Evolutionary conservation across 306 rosid genomes (phyloP).

Genomic region (Casuarina cunninghamiana): DNA sequence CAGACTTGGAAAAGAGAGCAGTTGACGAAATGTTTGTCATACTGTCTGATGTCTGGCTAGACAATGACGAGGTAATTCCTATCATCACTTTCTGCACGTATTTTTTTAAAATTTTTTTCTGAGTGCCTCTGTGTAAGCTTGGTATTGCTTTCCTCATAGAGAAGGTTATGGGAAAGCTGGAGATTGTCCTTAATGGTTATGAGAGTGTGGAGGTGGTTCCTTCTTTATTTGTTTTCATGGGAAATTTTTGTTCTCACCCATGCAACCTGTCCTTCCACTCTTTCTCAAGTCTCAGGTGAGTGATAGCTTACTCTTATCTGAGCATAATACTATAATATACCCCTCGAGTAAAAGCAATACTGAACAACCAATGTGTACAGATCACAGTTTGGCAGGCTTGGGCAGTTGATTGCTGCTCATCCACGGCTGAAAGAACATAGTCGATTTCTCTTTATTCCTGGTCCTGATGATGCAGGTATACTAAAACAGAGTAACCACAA

Average conservation of each 20-base stretch:
- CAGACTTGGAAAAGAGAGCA: slow-evolving; percentile 72
- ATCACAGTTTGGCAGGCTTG: slow-evolving; percentile 81
- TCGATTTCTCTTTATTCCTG: slow-evolving; percentile 83
- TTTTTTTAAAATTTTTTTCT: neutral
- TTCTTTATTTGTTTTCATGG: slow-evolving; percentile 90
- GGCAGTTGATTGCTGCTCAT: slow-evolving; percentile 72
- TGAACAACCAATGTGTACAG: slow-evolving; percentile 42
- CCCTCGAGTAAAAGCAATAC: slow-evolving; percentile 8
- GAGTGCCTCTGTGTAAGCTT: slow-evolving; percentile 31
- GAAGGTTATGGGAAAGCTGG: slow-evolving; percentile 81
- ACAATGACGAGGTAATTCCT: slow-evolving; percentile 77
- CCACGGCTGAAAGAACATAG: slow-evolving; percentile 68
- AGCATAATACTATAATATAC: slow-evolving; percentile 7
- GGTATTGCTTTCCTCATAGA: slow-evolving; percentile 48
- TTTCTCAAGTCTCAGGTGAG: slow-evolving; percentile 78
- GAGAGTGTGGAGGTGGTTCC: slow-evolving; percentile 83
- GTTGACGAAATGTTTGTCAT: slow-evolving; percentile 85
- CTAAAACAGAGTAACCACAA: slow-evolving; percentile 11
- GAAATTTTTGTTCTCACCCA: slow-evolving; percentile 86
- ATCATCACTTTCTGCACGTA: neutral
- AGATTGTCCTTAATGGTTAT: slow-evolving; percentile 68
- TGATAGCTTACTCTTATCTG: slow-evolving; percentile 18
- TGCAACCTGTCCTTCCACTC: slow-evolving; percentile 76
- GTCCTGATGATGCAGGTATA: slow-evolving; percentile 93
- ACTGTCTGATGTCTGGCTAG: slow-evolving; percentile 86